These are phyloP conservation scores for Isabelozyma rhagii DNA, from an alignment of 805 yeast genomes.

Conservation along the genomic window DNA sequence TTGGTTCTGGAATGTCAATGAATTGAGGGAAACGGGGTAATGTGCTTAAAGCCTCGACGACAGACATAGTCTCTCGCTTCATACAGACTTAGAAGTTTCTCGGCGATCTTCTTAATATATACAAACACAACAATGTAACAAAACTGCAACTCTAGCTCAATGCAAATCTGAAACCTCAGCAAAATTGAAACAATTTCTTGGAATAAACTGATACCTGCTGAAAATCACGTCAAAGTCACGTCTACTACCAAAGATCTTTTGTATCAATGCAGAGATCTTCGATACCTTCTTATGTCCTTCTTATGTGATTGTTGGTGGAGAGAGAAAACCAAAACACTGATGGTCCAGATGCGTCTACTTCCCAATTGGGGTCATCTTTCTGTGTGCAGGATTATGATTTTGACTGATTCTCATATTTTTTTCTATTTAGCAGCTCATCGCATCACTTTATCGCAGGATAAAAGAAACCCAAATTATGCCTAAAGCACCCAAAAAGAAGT, in stretches of 20 bases:
- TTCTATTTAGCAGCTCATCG: background rate
- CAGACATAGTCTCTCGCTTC: background rate
- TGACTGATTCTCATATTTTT: background rate
- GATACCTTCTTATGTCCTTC: no score
- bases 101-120: background rate
- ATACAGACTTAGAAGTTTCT: background rate
- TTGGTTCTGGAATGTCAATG: constrained; percentile 13
- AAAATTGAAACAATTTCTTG: background rate
- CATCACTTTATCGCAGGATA: background rate
- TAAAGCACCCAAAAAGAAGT: constrained; percentile 63
- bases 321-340: background rate
- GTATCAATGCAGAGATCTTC: no score
- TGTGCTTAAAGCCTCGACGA: background rate
- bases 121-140: background rate
- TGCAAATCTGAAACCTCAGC: background rate
- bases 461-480: constrained; percentile 41
- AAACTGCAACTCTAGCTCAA: background rate
- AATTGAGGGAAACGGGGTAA: constrained; percentile 18
- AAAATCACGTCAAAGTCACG: no score
- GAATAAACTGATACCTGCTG: no score
- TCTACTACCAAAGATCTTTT: no score
- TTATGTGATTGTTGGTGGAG: no score
- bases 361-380: background rate
- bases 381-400: background rate
- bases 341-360: background rate